These are phyloP conservation scores for Chlamydomonas urium DNA, from an alignment of 139 green algal species.

Conservation along the genomic window DNA sequence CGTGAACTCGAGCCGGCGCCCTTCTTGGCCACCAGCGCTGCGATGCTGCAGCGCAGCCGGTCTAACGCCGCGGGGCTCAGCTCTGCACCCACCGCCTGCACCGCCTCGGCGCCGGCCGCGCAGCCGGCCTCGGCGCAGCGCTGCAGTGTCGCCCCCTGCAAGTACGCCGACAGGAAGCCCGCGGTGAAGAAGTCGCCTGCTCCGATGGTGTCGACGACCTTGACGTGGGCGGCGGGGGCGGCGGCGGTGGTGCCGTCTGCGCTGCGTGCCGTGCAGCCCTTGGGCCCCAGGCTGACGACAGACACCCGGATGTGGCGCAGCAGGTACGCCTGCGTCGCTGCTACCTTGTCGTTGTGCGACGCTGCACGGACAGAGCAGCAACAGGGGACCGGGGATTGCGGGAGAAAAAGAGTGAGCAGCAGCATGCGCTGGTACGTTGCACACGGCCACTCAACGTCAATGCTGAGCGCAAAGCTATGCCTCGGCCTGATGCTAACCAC, in stretches of 20 bases:
- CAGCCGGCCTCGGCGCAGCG: constrained; percentile 44
- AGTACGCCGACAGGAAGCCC: constrained; percentile 64
- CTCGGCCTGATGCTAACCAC: too few relatives aligned
- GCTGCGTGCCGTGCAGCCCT: constrained; percentile 48
- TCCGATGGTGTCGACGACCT: constrained; percentile 74
- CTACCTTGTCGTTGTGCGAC: constrained; percentile 13
- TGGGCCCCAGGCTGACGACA: constrained; percentile 60
- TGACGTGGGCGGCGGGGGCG: constrained; percentile 27
- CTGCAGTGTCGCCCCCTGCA: constrained; percentile 35
- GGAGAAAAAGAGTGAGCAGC: too few relatives aligned
- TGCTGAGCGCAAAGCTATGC: too few relatives aligned
- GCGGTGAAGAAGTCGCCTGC: constrained; percentile 71
- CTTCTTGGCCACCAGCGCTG: neutral
- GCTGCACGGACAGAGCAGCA: neutral
- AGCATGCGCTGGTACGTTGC: too few relatives aligned
- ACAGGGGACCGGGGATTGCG: too few relatives aligned
- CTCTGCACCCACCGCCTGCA: constrained; percentile 50
- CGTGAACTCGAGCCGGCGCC: too few relatives aligned
- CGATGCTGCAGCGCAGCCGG: constrained; percentile 4
- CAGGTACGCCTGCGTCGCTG: constrained; percentile 33
- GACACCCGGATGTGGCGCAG: constrained; percentile 27
- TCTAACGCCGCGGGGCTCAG: constrained; percentile 18
- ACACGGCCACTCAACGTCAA: too few relatives aligned
- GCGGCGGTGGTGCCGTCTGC: constrained; percentile 17
- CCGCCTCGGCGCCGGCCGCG: constrained; percentile 47